Percentiles rank a stretch among this genome's conserved stretches.
Evolutionary conservation across 768 basidiomycete genomes (phyloP).

Genomic region (Suillus ampliporus): DNA sequence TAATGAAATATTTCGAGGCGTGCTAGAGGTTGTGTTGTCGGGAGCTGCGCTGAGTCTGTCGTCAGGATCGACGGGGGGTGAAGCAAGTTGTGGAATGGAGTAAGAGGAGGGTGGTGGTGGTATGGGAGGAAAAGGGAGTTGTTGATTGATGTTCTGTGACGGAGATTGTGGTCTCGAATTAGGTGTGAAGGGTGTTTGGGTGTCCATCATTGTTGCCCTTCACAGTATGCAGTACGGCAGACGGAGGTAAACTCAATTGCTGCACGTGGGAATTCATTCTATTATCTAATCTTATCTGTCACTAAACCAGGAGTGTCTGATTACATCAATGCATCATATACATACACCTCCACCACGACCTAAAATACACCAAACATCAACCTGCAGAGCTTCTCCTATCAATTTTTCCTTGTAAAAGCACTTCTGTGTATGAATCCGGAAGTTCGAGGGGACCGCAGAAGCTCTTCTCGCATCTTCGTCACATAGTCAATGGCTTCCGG

Average conservation of each 20-base stretch:
- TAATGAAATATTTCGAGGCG: slow-evolving; percentile 2
- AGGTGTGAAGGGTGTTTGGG: slow-evolving; percentile 19
- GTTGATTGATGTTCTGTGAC: slow-evolving; percentile 13
- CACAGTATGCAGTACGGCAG: slow-evolving; percentile 19
- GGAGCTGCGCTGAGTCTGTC: slow-evolving; percentile 5
- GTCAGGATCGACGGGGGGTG: slow-evolving; percentile 9
- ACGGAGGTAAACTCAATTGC: slow-evolving; percentile 14
- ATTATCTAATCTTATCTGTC: slow-evolving; percentile 12
- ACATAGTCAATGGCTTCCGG: slow-evolving; percentile 42
- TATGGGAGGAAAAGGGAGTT: slow-evolving; percentile 7
- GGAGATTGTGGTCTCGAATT: slow-evolving; percentile 20
- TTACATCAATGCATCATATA: too few species aligned
- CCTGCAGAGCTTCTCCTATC: slow-evolving; percentile 1
- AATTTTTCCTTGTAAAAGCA: not conserved
- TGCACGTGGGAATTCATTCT: slow-evolving; percentile 12
- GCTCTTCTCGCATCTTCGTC: slow-evolving; percentile 27
- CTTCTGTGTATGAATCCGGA: not conserved
- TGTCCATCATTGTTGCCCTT: slow-evolving; percentile 21
- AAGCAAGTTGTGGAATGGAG: slow-evolving; percentile 10
- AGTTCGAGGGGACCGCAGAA: slow-evolving; percentile 4
- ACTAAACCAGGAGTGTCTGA: too few species aligned
- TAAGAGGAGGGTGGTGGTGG: slow-evolving; percentile 12
- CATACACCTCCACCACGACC: too few species aligned
- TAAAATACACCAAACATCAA: not conserved
- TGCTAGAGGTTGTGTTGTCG: not conserved